Conservation (phyloP, 495 filamentous ascomycete genomes). For the Glutinoglossum americanum region DNA sequence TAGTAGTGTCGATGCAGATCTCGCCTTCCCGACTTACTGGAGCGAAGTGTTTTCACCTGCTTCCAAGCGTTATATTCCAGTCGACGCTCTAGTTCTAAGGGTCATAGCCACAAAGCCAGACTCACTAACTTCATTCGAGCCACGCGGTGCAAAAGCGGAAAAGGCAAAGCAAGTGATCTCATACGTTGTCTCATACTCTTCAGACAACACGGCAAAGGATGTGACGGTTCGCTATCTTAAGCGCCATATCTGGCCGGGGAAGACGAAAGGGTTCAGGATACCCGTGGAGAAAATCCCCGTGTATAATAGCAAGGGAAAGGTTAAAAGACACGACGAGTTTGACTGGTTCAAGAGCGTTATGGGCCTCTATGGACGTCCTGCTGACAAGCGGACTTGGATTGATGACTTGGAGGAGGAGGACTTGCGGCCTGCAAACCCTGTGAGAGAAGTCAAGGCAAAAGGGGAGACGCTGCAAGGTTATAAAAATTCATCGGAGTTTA, state of each 20-base stretch:
- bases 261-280: conserved; percentile 71
- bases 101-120: conserved; percentile 46
- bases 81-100: conserved; percentile 51
- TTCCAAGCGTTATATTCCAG: conserved; percentile 52
- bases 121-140: conserved; percentile 55
- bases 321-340: conserved; percentile 43
- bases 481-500: conserved; percentile 65
- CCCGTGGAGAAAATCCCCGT: conserved; percentile 56
- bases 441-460: conserved; percentile 43
- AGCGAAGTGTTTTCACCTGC: conserved; percentile 66
- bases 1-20: conserved; percentile 35
- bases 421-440: conserved; percentile 44
- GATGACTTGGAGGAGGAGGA: conserved; percentile 69
- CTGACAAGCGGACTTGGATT: conserved; percentile 34
- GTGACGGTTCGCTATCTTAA: conserved; percentile 85
- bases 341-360: conserved; percentile 80
- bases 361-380: conserved; percentile 43
- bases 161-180: conserved; percentile 75
- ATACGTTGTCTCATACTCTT: conserved; percentile 72
- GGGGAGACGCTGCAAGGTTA: conserved; percentile 71
- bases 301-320: conserved; percentile 47
- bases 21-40: conserved; percentile 83
- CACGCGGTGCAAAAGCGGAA: conserved; percentile 59
- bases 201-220: conserved; percentile 81
- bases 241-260: conserved; percentile 62